phyloP scores from a whole-genome alignment of 495 filamentous ascomycete species.

The Talaromyces trachyspermus region DNA sequence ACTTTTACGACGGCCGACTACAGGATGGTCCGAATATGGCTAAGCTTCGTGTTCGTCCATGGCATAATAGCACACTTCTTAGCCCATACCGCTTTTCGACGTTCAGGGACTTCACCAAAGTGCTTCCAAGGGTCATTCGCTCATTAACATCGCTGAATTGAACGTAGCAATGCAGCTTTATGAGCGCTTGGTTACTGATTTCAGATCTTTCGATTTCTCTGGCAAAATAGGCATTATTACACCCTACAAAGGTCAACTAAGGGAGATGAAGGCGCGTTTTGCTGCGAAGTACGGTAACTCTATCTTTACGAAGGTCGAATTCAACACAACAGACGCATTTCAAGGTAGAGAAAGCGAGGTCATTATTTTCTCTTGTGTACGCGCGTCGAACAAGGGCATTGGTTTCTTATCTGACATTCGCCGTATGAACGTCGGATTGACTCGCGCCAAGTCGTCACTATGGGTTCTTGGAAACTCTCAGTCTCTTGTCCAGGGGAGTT shows the following conservation, averaged over 20 bases:
- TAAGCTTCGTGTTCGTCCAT: constrained; percentile 62
- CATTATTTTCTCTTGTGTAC: constrained; percentile 97
- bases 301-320: constrained; percentile 76
- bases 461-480: constrained; percentile 92
- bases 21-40: constrained; percentile 81
- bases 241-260: constrained; percentile 90
- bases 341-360: constrained; percentile 95
- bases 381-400: constrained; percentile 85
- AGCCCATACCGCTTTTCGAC: constrained; percentile 97
- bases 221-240: constrained; percentile 95
- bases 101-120: constrained; percentile 79
- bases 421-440: constrained; percentile 98
- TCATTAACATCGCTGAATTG: constrained; percentile 83
- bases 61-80: constrained; percentile 75
- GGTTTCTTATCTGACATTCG: constrained; percentile 97
- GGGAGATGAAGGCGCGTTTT: constrained; percentile 68
- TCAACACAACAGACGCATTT: constrained; percentile 98
- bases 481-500: constrained; percentile 80
- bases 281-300: constrained; percentile 58
- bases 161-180: constrained; percentile 79
- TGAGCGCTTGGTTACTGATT: constrained; percentile 66
- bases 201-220: constrained; percentile 56
- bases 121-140: constrained; percentile 71
- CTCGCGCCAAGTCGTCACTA: constrained; percentile 87
- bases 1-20: constrained; percentile 89